Percentiles rank a stretch among this genome's conserved stretches.
phyloP scores from a whole-genome alignment of 192 early-diverging fungal species.

The Coemansia guatemalensis region DNA sequence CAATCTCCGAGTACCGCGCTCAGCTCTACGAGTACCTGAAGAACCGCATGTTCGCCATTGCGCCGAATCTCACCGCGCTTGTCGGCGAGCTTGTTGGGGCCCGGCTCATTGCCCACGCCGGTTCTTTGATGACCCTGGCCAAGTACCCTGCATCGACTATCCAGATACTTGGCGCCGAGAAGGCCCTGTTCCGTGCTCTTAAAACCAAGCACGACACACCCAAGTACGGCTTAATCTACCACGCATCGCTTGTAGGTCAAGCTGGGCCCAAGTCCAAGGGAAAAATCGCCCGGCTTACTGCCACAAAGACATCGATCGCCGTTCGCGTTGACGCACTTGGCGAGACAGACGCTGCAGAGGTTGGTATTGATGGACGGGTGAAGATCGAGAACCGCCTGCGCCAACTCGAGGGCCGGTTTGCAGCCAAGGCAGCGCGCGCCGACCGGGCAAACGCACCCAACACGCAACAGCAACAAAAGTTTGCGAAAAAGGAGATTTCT shows the following conservation, averaged over 20 bases:
- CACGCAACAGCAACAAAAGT: constrained; percentile 44
- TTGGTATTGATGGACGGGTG: constrained; percentile 83
- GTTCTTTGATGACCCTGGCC: constrained; percentile 93
- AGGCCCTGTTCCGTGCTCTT: constrained; percentile 99
- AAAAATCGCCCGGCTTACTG: constrained; percentile 94
- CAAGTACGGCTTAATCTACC: constrained; percentile 98
- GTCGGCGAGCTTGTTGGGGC: constrained; percentile 99
- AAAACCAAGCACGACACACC: constrained; percentile 99
- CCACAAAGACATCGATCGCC: constrained; percentile 88
- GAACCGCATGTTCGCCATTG: constrained; percentile 93
- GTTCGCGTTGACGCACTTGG: constrained; percentile 92
- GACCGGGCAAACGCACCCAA: constrained; percentile 57
- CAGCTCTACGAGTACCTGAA: constrained; percentile 97
- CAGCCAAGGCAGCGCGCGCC: constrained; percentile 68
- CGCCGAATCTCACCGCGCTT: constrained; percentile 87
- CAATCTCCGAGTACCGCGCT: constrained; percentile 90
- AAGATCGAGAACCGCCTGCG: constrained; percentile 87
- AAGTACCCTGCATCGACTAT: constrained; percentile 98
- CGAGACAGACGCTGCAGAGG: constrained; percentile 72
- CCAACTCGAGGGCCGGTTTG: constrained; percentile 83
- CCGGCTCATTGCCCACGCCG: constrained; percentile 95
- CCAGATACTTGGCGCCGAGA: constrained; percentile 99
- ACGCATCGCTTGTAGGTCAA: constrained; percentile 95
- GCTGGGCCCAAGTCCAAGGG: constrained; percentile 96
- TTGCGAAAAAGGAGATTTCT: constrained; percentile 50